Evolutionary conservation across 371 early-diverging fungal genomes (phyloP).

Genomic region (Apophysomyces elegans): DNA sequence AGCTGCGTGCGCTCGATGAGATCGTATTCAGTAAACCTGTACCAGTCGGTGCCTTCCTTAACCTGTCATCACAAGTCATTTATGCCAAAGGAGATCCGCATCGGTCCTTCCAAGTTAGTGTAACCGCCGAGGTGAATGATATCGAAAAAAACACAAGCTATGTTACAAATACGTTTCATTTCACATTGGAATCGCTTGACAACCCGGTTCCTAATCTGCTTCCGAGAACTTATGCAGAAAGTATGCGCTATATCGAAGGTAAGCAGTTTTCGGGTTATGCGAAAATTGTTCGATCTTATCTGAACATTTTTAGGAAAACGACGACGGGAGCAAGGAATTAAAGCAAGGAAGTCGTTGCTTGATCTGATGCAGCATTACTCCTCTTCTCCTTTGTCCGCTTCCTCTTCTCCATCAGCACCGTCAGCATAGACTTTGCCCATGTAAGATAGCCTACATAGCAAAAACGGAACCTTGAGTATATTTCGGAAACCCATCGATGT

Average conservation of each 20-base stretch:
- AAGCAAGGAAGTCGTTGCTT: conserved; percentile 22
- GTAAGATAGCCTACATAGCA: no score
- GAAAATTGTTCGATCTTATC: background rate
- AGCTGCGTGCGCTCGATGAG: conserved; percentile 84
- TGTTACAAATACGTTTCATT: conserved; percentile 85
- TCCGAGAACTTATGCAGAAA: conserved; percentile 79
- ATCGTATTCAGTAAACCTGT: conserved; percentile 88
- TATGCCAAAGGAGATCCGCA: conserved; percentile 58
- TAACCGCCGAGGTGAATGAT: conserved; percentile 81
- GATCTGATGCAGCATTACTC: conserved; percentile 13
- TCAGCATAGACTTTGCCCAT: background rate
- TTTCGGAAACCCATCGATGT: no score
- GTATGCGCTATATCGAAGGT: conserved; percentile 79
- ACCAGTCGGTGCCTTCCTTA: conserved; percentile 85
- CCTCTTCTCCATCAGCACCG: background rate
- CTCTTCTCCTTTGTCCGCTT: background rate
- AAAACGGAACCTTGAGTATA: no score
- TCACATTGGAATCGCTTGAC: conserved; percentile 65
- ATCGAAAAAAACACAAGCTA: conserved; percentile 56
- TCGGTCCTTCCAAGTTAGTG: conserved; percentile 74
- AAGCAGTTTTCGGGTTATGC: conserved; percentile 46
- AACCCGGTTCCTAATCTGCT: conserved; percentile 43
- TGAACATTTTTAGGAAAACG: conserved; percentile 19
- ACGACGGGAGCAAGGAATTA: conserved; percentile 26
- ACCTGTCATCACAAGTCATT: conserved; percentile 74